Evolutionary conservation across 2,329 filamentous ascomycete genomes (phyloP), one percentile per base, ranked within the genome.

Genomic region (Clonostachys chloroleuca): DNA sequence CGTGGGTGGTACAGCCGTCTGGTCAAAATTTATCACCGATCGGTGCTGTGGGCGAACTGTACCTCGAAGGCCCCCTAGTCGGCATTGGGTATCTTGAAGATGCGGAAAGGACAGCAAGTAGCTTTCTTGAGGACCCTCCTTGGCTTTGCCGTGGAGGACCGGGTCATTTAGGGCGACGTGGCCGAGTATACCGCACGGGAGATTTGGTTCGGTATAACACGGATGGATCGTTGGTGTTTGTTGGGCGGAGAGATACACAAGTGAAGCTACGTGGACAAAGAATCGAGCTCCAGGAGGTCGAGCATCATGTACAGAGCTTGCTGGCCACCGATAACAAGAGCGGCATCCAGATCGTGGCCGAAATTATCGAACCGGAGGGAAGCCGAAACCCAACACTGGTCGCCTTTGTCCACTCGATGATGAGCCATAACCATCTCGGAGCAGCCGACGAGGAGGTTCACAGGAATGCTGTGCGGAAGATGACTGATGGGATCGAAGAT

Each of bases 261-360:
- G 70, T 82, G 43, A 83, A 83, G 58, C 60, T 83, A 9, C 68
- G 73, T 36, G 83, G 82, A 14, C 80, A 74, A 49, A 61, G 78
- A 37, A 66, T 80, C 42, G 83, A 77, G 60, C 64, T 76, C 8
- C 51, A 44, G 3, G 54, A 51, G 18, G 47, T 56, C 2, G 53
- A 55, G 35, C 40, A 51, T 34, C 49, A 54, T 12, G 35, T 52
- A 12, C 43, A 42, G n/a, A 24, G 42, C n/a, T 36, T 18, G 43
- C 47, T 40, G 20, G 7, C 7, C 14, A n/a, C 12, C 12, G 36
- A 77, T 77, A 30, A 30, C 9, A 30, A 30, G 9, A 30, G 10
- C 24, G 24, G 24, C 9, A 59, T 92, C 7, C 66, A 90, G 9
- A 58, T 63, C 6, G 44, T 40, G 16, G 44, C 44, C 5, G 44